Evolutionary conservation across 257 asterid genomes (phyloP), one percentile per base, ranked within the genome.

Genomic region (Marsdenia floribunda): DNA sequence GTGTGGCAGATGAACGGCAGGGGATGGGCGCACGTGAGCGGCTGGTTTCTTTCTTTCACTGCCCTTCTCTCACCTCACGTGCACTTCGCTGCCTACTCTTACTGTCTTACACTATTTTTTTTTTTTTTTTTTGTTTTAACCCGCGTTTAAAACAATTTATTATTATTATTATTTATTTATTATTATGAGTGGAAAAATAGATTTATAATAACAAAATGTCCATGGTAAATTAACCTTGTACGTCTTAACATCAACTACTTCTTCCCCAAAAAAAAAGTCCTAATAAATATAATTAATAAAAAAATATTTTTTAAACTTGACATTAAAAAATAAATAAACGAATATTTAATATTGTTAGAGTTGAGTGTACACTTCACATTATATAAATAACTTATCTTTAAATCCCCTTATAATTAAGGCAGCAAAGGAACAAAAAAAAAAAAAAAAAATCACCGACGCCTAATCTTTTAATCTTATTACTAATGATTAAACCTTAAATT

Each of bases 21-120:
- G 93, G 86, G 79, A 83, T 87, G 90, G 91, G 86, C 81, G 85
- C 91, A 83, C 91, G 73, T 68, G 73, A 68, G 83, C 64, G 75
- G 83, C 79, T 75, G 29, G 53, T 47, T 67, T 71, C 73, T 65
- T 65, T 35, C 70, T 65, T 65, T 35, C 70, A 65, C 50, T 9
- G 24, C 50, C 49, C 49, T 68, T 79, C 80, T 76, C 85, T 67
- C 85, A 66, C 81, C 78, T 84, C 89, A 83, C 91, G 86, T 80
- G 86, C 80, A 69, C 49, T 67, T 52, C 80, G 72, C 49, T 67
- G 63, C 72, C 54, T 61, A 79, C 76, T 59, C 69, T 15, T 68
- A 74, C 61, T 42, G 16, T 44, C 49, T 44, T 44, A 44, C 49
- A 44, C 49, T 2, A 44, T 44, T 18, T 42, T 24, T 11, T 10